Conservation (phyloP, 345 rosid species). For the Brassica napus region Da-Ae NC_063435.1:7651501-7652000, state of each 20-base stretch:
- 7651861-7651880: conserved; percentile 65
- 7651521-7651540: background rate
- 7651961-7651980: conserved; percentile 7
- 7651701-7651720: background rate
- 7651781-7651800: conserved; percentile 52
- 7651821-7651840: conserved; percentile 65
- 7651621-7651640: background rate
- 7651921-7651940: background rate
- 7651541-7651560: background rate
- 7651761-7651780: background rate
- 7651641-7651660: background rate
- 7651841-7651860: conserved; percentile 67
- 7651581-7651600: background rate
- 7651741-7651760: background rate
- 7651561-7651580: background rate
- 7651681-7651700: background rate
- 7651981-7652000: conserved; percentile 10
- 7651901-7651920: conserved; percentile 21
- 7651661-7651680: background rate
- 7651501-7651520: conserved; percentile 1
- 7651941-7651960: background rate
- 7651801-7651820: conserved; percentile 89
- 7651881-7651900: conserved; percentile 84
- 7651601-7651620: background rate
- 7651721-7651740: background rate